Evolutionary conservation across 257 asterid species (phyloP).

Genomic region (Petunia secreta): DNA sequence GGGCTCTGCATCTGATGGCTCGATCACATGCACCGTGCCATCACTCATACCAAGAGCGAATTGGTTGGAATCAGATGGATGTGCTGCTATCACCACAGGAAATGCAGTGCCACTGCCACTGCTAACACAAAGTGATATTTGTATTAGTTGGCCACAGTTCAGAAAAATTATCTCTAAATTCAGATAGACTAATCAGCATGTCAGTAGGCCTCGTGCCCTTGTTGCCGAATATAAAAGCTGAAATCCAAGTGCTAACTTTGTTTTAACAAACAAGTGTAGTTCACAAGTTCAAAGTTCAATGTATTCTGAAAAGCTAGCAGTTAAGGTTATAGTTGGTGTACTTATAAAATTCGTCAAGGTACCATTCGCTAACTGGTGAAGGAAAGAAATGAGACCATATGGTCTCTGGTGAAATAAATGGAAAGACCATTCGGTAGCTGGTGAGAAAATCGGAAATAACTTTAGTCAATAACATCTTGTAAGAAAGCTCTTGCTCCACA

Average conservation of each 20-base stretch:
- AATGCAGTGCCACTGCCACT: constrained; percentile 51
- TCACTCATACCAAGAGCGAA: constrained; percentile 96
- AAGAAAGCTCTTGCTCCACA: background rate
- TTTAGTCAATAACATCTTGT: too few species aligned
- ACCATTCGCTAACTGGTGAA: too few species aligned
- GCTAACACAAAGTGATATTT: constrained; percentile 32
- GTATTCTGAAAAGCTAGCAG: too few species aligned
- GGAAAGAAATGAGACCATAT: too few species aligned
- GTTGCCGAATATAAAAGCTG: constrained; percentile 1
- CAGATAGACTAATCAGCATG: background rate
- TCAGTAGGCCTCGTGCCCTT: background rate
- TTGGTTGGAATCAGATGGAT: constrained; percentile 78
- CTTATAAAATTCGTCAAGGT: too few species aligned
- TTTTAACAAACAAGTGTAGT: background rate
- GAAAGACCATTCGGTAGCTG: too few species aligned
- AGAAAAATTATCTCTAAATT: background rate
- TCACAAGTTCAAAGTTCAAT: too few species aligned
- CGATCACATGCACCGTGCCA: constrained; percentile 75
- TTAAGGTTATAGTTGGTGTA: too few species aligned
- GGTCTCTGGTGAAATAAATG: too few species aligned
- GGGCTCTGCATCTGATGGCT: constrained; percentile 80
- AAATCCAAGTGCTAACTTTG: background rate
- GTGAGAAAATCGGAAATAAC: too few species aligned
- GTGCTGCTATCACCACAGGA: constrained; percentile 87
- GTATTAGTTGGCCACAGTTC: background rate